Evolutionary conservation across 768 basidiomycete species (phyloP), one percentile per base, ranked within the genome.

Genomic region (Porpolomopsis calyptriformis): DNA sequence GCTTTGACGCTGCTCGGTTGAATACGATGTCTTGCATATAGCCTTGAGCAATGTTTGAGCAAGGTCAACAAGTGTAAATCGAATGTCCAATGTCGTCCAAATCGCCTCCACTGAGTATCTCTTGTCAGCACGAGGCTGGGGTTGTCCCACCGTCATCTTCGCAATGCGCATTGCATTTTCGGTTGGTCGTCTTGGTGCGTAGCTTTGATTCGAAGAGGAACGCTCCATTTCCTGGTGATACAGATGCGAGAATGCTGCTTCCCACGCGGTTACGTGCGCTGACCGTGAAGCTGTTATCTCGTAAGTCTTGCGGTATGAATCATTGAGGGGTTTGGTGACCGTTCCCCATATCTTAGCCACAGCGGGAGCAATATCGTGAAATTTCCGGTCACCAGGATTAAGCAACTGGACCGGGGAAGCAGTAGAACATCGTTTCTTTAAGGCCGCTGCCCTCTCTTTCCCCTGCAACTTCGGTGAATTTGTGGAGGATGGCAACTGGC

Each of bases 91-190:
- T 4, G 74, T 72, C 9, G 61, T 52, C 71, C 74, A 76, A 43
- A 79, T 66, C 0, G 78, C 79, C 55, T 83, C 81, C 6, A 82
- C 74, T 10, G 70, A 52, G 60, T 77, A 80, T 29, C 78, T 68
- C 35, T 67, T 66, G 57, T 82, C 80, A 0, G 77, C 78, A 5
- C 68, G 69, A 5, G 78, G 82, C 36, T 68, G 70, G 0, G 73
- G 67, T 52, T 75, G 74, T 0, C 80, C 82, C 16, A 83, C 68
- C 39, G 72, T 62, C 36, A 68, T 58, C 49, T 59, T 70, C 0
- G 80, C 76, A 34, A 71, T 58, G 18, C 68, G 65, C 67, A 81
- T 68, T 1, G 78, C 77, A 47, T 71, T 55, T 43, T 71, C 66
- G 48, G 69, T 53, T 0, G 74, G 78, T 16, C 63, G 55, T 27